A percentile compares a stretch with the other conserved stretches of the same genome.
Conservation (phyloP, 495 filamentous ascomycete species). For the Neurospora pannonica region DNA sequence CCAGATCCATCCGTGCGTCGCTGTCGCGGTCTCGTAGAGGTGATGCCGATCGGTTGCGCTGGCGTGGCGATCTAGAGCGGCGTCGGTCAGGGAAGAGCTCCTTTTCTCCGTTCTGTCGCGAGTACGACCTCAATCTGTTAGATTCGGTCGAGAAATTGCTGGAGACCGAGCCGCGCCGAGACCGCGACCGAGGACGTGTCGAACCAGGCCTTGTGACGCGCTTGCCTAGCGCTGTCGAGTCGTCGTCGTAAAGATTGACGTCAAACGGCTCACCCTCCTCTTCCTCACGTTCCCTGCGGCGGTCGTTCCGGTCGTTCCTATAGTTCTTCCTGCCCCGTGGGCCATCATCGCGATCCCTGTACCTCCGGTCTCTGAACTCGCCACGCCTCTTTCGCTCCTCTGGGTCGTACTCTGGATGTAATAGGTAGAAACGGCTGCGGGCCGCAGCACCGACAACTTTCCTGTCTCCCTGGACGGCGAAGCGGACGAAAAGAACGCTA, state of each 20-base stretch:
- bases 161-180: slow-evolving; percentile 26
- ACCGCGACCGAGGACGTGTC: slow-evolving; percentile 8
- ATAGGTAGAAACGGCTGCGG: slow-evolving; percentile 80
- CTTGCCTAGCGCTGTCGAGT: slow-evolving; percentile 29
- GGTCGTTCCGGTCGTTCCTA: slow-evolving; percentile 43
- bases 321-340: slow-evolving; percentile 20
- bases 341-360: slow-evolving; percentile 51
- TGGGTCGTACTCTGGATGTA: slow-evolving; percentile 82
- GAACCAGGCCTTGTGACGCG: slow-evolving; percentile 9
- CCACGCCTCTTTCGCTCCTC: slow-evolving; percentile 52
- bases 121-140: slow-evolving; percentile 15
- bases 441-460: slow-evolving; percentile 70
- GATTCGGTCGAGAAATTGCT: slow-evolving; percentile 19
- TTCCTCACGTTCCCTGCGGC: slow-evolving; percentile 39
- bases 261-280: slow-evolving; percentile 52
- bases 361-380: slow-evolving; percentile 29
- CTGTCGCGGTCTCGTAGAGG: slow-evolving; percentile 58
- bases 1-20: slow-evolving; percentile 37
- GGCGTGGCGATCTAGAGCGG: slow-evolving; percentile 27
- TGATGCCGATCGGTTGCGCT: slow-evolving; percentile 60
- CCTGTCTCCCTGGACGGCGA: slow-evolving; percentile 63
- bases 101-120: slow-evolving; percentile 27
- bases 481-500: slow-evolving; percentile 58
- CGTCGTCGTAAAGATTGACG: slow-evolving; percentile 73
- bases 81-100: slow-evolving; percentile 44